These are phyloP conservation scores for Pisolithus marmoratus DNA, from an alignment of 768 basidiomycete genomes.

Conservation along the genomic window DNA sequence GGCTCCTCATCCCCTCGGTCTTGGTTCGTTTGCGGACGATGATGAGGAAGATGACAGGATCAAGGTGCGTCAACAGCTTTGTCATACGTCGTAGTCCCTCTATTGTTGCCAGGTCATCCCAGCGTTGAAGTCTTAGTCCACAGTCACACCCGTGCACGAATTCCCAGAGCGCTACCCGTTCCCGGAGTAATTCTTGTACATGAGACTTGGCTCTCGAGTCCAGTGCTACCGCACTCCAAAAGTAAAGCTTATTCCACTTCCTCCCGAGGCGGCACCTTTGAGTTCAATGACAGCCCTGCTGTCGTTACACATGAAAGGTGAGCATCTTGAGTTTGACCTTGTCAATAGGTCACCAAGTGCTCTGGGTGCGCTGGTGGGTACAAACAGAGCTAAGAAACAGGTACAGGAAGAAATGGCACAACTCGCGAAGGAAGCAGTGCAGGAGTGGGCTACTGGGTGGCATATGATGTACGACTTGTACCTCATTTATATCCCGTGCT, in stretches of 20 bases:
- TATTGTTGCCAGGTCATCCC: slow-evolving; percentile 30
- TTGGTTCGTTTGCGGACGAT: slow-evolving; percentile 59
- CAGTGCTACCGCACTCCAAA: slow-evolving; percentile 8
- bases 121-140: slow-evolving; percentile 13
- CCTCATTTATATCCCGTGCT: not conserved
- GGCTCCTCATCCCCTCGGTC: slow-evolving; percentile 73
- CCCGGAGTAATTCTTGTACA: slow-evolving; percentile 37
- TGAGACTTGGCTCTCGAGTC: slow-evolving; percentile 15
- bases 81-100: slow-evolving; percentile 55
- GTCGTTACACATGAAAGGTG: slow-evolving; percentile 75
- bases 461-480: not conserved
- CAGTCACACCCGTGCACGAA: slow-evolving; percentile 39
- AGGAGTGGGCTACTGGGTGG: slow-evolving; percentile 64
- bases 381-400: slow-evolving; percentile 77
- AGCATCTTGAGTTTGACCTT: slow-evolving; percentile 82
- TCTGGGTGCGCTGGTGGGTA: slow-evolving; percentile 70
- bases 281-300: slow-evolving; percentile 52
- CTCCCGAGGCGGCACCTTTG: slow-evolving; percentile 2
- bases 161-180: slow-evolving; percentile 48
- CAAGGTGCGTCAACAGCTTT: slow-evolving; percentile 51
- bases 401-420: slow-evolving; percentile 71
- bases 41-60: slow-evolving; percentile 22
- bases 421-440: slow-evolving; percentile 65
- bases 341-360: slow-evolving; percentile 64
- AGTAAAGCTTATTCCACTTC: not conserved